Conservation (phyloP, 2,329 filamentous ascomycete species). For the Aschersonia sp. region DNA sequence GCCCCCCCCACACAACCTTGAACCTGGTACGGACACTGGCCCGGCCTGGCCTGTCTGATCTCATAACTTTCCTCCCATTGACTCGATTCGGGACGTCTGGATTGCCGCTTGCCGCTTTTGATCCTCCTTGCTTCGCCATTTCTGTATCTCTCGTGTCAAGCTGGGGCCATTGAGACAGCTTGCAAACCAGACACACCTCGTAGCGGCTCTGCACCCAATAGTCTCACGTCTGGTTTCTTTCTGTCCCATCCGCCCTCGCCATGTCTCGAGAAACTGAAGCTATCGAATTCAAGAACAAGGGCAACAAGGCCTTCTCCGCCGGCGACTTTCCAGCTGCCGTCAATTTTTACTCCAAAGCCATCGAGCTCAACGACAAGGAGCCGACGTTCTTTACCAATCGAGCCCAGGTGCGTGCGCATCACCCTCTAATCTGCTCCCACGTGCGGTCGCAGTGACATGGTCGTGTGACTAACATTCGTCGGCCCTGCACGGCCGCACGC, state of each 20-base stretch:
- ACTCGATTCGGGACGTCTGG: too few species aligned
- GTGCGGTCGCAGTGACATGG: neutral
- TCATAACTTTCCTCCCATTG: too few species aligned
- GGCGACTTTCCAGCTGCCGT: slow-evolving; percentile 79
- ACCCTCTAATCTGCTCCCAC: slow-evolving; percentile 4
- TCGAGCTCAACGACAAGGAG: slow-evolving; percentile 67
- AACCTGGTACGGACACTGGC: neutral
- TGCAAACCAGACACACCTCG: too few species aligned
- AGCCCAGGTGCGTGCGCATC: slow-evolving; percentile 56
- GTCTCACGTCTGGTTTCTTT: slow-evolving; percentile 2
- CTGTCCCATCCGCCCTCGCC: slow-evolving; percentile 2
- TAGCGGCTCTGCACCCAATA: neutral
- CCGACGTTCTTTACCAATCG: slow-evolving; percentile 89
- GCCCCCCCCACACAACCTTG: neutral
- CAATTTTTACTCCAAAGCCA: slow-evolving; percentile 75
- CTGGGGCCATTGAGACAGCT: too few species aligned
- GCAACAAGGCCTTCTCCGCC: slow-evolving; percentile 80
- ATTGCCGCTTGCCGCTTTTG: too few species aligned
- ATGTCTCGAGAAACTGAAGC: slow-evolving; percentile 61
- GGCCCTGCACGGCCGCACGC: neutral
- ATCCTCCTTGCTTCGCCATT: too few species aligned
- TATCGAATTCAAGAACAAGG: slow-evolving; percentile 75
- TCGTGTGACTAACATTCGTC: neutral
- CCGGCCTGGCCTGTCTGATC: too few species aligned
- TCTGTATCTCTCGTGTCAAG: too few species aligned